Base-by-base conservation (phyloP, 306 rosid genomes). In the Potentilla sterilis region DNA sequence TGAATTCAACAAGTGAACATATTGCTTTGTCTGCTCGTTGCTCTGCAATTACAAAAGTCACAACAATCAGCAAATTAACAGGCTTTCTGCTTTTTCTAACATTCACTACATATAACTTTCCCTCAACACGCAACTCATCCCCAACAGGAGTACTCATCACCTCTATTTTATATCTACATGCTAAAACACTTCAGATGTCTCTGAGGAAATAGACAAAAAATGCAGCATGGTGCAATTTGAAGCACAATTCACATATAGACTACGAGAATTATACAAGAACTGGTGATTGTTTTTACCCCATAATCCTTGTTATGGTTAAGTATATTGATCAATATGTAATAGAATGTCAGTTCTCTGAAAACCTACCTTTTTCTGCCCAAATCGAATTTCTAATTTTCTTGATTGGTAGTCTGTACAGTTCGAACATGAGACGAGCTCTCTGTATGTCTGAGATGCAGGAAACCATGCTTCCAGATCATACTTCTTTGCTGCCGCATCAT, bases 401-500 rank as follows among this genome's bases (percentile, higher is more conserved):
- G 99, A 73, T 74, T 92, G 99, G 75, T 96, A 96, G 76, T 96
- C 99, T 5, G 98, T 96, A 78, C 99, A 96, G 82, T 96, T 96
- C 19, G 99, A 96, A 78, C 99, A 90, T 35, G 99, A 96, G 58
- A 96, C 99, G 7, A 92, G 82, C 80, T 96, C 97, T 76, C 98
- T 88, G 83, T 92, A 90, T 13, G 93, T 75, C 83, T 87, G 88
- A 71, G 99, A 92, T 52, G 99, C 78, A 37, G 99, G 99, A 79
- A 96, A 96, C 99, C 99, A 96, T 75, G 81, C 97, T 83, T 92
- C 99, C 72, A 96, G 81, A 77, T 96, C 99, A 83, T 85, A 90
- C 82, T 96, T 96, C 92, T 96, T 96, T 46, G 97, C 96, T 6
- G 99, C 99, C 1, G 99, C 98, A 78, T 96, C 99, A 84, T 96